Evolutionary conservation across 345 rosid species (phyloP).

Genomic region (Aethionema arabicum): DNA sequence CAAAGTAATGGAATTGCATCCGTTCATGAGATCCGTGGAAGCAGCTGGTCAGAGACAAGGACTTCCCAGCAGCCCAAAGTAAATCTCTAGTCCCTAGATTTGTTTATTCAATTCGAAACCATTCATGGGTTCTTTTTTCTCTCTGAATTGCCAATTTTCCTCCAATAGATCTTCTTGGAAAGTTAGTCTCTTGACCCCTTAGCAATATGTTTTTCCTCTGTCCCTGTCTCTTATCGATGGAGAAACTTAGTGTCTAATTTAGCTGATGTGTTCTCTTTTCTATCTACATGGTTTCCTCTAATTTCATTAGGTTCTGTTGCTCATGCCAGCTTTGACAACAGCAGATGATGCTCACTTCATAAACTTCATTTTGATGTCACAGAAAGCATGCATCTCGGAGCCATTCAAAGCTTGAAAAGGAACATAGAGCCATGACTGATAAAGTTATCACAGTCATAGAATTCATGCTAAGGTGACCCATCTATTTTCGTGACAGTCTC

Average conservation of each 20-base stretch:
- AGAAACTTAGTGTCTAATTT: constrained; percentile 19
- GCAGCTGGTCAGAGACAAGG: constrained; percentile 57
- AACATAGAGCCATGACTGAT: constrained; percentile 49
- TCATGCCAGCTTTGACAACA: background rate
- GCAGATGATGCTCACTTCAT: constrained; percentile 5
- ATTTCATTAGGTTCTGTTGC: constrained; percentile 6
- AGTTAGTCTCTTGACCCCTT: constrained; percentile 8
- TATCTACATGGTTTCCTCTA: constrained; percentile 3
- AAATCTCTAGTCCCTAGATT: constrained; percentile 28
- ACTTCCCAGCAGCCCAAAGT: constrained; percentile 52
- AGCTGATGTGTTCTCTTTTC: background rate
- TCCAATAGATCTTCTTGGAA: constrained; percentile 12
- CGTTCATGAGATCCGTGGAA: constrained; percentile 51
- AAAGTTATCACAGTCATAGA: constrained; percentile 57
- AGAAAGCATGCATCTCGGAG: constrained; percentile 61
- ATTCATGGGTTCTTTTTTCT: constrained; percentile 4
- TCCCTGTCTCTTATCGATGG: constrained; percentile 3
- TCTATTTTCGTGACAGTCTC: constrained; percentile 9
- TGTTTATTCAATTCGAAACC: constrained; percentile 17
- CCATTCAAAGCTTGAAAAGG: constrained; percentile 43
- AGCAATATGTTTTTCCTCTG: background rate
- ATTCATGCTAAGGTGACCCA: constrained; percentile 59
- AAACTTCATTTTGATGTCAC: constrained; percentile 31
- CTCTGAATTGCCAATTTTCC: background rate
- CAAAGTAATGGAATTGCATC: constrained; percentile 64